Percentiles rank a stretch among this genome's conserved stretches.
These are phyloP conservation scores for Colletotrichum euphorbiae DNA, from an alignment of 2,329 filamentous ascomycete species.

Conservation along the genomic window DNA sequence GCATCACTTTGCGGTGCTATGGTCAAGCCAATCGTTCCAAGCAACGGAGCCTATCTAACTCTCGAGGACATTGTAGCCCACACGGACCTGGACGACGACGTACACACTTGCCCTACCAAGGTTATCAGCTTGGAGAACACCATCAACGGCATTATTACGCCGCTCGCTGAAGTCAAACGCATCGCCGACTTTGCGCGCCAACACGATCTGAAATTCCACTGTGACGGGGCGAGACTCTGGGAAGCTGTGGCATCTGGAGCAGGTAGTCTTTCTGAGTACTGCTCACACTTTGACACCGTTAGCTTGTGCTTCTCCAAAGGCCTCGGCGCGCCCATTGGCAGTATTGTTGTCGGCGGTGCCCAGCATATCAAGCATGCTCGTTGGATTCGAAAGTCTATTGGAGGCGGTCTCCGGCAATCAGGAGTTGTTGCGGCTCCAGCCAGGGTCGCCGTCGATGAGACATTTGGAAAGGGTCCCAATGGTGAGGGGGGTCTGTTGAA, in stretches of 20 bases:
- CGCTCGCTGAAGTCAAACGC: slow-evolving; percentile 74
- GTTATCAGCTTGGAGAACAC: slow-evolving; percentile 91
- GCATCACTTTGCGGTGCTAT: slow-evolving; percentile 78
- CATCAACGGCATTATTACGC: slow-evolving; percentile 81
- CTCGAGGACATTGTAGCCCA: slow-evolving; percentile 79
- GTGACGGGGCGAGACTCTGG: slow-evolving; percentile 86
- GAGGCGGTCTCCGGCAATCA: slow-evolving; percentile 79
- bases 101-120: slow-evolving; percentile 83
- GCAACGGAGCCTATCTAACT: slow-evolving; percentile 79
- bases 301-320: slow-evolving; percentile 87
- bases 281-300: slow-evolving; percentile 77
- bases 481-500: slow-evolving; percentile 67
- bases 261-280: slow-evolving; percentile 74
- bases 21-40: slow-evolving; percentile 73
- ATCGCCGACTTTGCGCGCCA: slow-evolving; percentile 78
- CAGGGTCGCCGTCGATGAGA: slow-evolving; percentile 70
- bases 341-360: slow-evolving; percentile 71
- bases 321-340: slow-evolving; percentile 83
- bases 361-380: slow-evolving; percentile 53
- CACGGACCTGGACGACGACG: slow-evolving; percentile 73
- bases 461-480: slow-evolving; percentile 52
- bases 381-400: slow-evolving; percentile 74
- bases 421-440: slow-evolving; percentile 80
- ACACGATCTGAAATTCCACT: slow-evolving; percentile 75
- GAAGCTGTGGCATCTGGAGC: slow-evolving; percentile 80